Evolutionary conservation across 2,329 filamentous ascomycete species (phyloP).

Genomic region (Nothophoma quercina): DNA sequence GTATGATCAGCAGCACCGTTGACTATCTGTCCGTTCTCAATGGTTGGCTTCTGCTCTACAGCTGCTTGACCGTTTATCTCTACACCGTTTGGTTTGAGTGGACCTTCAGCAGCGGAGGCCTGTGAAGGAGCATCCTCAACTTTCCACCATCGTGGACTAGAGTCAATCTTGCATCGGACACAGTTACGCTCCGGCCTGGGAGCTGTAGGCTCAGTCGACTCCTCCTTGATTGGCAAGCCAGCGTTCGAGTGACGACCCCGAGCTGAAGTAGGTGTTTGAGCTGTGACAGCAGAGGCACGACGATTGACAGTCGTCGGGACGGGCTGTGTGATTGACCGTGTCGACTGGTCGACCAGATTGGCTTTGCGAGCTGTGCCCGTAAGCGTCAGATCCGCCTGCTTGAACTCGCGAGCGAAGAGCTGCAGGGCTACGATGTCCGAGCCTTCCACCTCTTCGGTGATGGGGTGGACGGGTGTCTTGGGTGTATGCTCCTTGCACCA

Average conservation of each 20-base stretch:
- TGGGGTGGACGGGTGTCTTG: constrained; percentile 76
- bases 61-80: constrained; percentile 22
- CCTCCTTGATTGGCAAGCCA: constrained; percentile 46
- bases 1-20: constrained; percentile 37
- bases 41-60: constrained; percentile 23
- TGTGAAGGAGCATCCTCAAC: constrained; percentile 26
- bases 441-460: constrained; percentile 77
- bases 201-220: constrained; percentile 42
- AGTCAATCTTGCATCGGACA: constrained; percentile 64
- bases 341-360: constrained; percentile 74
- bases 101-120: constrained; percentile 28
- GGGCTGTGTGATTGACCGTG: constrained; percentile 54
- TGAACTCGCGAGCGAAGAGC: constrained; percentile 86
- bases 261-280: constrained; percentile 44
- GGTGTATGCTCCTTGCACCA: constrained; percentile 89
- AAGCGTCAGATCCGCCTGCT: constrained; percentile 88
- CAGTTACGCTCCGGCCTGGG: constrained; percentile 50
- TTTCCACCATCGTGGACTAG: constrained; percentile 69
- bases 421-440: constrained; percentile 82
- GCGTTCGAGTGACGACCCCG: constrained; percentile 46
- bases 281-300: constrained; percentile 50
- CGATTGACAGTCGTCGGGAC: constrained; percentile 42
- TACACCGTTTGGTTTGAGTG: constrained; percentile 30
- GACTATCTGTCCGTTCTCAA: constrained; percentile 27
- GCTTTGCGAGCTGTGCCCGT: constrained; percentile 95